phyloP scores from a whole-genome alignment of 1,139 yeast species.

The Lodderomyces orthopsilosis region DNA sequence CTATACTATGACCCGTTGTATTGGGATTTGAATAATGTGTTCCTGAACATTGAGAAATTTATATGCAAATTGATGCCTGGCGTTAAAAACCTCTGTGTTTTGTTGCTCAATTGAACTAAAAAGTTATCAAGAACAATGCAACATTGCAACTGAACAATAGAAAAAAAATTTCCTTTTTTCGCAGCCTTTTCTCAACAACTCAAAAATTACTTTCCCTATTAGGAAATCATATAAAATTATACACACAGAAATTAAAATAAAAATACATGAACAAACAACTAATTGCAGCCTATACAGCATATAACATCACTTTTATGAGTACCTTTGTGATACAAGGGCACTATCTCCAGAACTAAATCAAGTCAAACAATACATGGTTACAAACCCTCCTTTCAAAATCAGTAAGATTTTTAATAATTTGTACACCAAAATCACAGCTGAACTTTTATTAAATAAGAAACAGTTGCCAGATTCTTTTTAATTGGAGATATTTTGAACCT shows the following conservation, averaged over 20 bases:
- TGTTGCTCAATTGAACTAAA: no score
- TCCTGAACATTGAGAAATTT: not conserved
- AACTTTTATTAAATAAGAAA: not conserved
- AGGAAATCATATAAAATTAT: not conserved
- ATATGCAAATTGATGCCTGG: not conserved
- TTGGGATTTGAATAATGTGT: not conserved
- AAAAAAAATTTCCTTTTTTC: slow-evolving; percentile 10
- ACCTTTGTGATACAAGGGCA: not conserved
- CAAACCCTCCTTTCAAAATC: slow-evolving; percentile 1
- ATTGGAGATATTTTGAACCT: not conserved
- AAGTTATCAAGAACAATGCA: not conserved
- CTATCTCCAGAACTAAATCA: not conserved
- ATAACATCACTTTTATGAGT: not conserved
- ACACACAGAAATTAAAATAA: not conserved
- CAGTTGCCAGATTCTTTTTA: not conserved
- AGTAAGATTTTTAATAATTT: not conserved
- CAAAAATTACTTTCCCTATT: not conserved
- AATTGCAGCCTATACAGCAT: not conserved
- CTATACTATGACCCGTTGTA: not conserved
- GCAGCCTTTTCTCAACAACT: slow-evolving; percentile 6
- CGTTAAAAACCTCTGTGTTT: not conserved
- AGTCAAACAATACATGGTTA: not conserved
- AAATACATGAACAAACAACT: not conserved
- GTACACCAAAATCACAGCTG: not conserved
- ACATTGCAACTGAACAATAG: not conserved